Conservation (phyloP, 208 protist genomes). For the Willaertia magna region DNA sequence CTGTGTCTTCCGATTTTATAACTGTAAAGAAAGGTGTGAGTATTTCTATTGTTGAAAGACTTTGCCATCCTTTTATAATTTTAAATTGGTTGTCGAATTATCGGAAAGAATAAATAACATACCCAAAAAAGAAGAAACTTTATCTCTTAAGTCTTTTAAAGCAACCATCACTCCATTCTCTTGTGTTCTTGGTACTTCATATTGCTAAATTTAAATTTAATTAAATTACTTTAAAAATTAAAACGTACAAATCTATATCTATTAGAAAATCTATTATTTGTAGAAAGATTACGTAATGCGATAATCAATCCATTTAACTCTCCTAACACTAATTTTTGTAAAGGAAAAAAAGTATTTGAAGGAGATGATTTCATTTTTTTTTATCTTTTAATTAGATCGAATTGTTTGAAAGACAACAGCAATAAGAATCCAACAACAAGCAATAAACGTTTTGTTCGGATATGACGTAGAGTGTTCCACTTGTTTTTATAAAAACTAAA, state of each 20-base stretch:
- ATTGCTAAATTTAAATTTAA: no score
- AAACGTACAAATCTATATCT: background rate
- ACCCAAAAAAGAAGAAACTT: no score
- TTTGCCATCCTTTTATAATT: background rate
- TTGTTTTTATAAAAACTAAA: no score
- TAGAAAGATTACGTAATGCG: background rate
- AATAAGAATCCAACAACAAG: no score
- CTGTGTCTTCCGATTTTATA: background rate
- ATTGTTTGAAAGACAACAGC: no score
- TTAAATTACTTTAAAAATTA: background rate
- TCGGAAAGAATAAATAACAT: no score
- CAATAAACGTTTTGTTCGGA: no score
- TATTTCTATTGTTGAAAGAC: background rate
- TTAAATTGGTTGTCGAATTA: no score
- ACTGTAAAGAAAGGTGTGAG: background rate
- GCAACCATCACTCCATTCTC: background rate
- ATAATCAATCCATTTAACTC: background rate
- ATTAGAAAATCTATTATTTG: background rate
- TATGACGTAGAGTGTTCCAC: no score
- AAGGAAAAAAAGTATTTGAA: no score
- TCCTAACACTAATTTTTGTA: background rate
- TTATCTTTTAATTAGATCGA: no score
- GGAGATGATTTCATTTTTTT: no score
- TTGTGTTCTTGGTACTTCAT: background rate
- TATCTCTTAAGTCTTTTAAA: background rate